Base-by-base conservation (phyloP, 2,329 filamentous ascomycete genomes). In the Epichloe sylvatica region DNA sequence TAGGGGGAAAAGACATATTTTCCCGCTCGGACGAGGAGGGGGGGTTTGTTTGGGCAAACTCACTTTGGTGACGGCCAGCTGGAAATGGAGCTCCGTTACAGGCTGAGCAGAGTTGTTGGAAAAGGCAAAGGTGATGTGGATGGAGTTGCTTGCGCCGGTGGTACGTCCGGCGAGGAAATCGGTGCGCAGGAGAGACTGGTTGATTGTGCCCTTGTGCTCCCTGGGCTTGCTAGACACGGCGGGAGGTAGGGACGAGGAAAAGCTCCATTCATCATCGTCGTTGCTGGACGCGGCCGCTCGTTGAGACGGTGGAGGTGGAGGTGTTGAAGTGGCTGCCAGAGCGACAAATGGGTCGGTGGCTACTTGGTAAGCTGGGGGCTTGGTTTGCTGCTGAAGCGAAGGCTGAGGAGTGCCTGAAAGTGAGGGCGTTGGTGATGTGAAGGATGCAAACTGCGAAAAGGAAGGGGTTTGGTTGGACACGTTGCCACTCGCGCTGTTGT, bases 201-300 rank as follows among this genome's bases (percentile, higher is more conserved):
- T 81, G 41, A 96, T 78, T 3, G 74, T 75, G 19, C 84, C 70
- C 45, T 78, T 78, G 55, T 86, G 78, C 46, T 79, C 75, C 47
- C 68, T 73, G 1, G 82, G 80, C 35, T 79, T 74, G 52, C 67
- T 59, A 17, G 72, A 60, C 47, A 70, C 60, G 53, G 78, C 73
- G 2, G 73, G 66, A 30, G 91, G 91, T 13, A 96, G 73, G 0
- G 91, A 83, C 0, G 91, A 97, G 3, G 86, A 81, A 64, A 97
- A 97, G 23, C 81, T 85, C 90, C 91, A 97, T 61, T 97, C 91
- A 55, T 97, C 91, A 46, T 96, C 91, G 47, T 96, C 90, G 43
- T 86, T 80, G 46, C 70, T 71, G 7, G 69, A 60, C 8, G 59
- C 55, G 3, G 68, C 49, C 0, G 62, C 49, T 2, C 61, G 53